Base-by-base conservation (phyloP, 257 asterid species). In the Solanum etuberosum region DNA sequence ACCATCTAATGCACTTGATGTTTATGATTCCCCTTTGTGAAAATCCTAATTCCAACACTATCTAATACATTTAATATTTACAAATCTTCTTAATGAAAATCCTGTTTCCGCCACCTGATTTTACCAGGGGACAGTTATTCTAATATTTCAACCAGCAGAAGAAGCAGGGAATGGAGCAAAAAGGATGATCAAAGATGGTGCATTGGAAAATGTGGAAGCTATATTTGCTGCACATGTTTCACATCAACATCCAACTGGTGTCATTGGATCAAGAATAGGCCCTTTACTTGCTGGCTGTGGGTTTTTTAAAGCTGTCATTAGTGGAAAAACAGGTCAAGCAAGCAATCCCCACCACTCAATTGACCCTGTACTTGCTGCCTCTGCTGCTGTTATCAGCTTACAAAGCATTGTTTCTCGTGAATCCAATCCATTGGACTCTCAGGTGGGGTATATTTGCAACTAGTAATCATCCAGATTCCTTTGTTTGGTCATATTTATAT, bases 151-250 rank as follows among this genome's bases (percentile, higher is more conserved):
- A 83, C 99, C 99, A 32, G 99, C 99, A 13, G 98, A 97, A 84
- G 99, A 97, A 90, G 98, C 98, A 11, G 99, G 99, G 48, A 97
- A 96, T 86, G 99, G 99, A 21, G 99, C 99, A 27, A 95, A 94
- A 72, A 91, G 89, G 87, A 97, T 96, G 99, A 94, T 97, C 1
- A 77, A 57, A 63, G 98, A 92, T 15, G 99, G 98, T 35, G 99
- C 95, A 43, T 86, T 97, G n/a, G 92, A 92, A 90, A 88, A 90
- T 23, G 95, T 96, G 5, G 99, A 96, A 86, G 98, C 99, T 48
- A 97, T 96, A 87, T 96, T 97, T 46, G 98, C 93, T 4, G 77
- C 91, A 84, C 99, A 97, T 87, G 91, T 97, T 31, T 93, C 98
- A 1, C 97, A 96, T 89, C 91, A 91, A 27, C 95, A 92, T 43